These are phyloP conservation scores for Fusarium equiseti DNA, from an alignment of 2,329 filamentous ascomycete genomes.

Conservation along the genomic window DNA sequence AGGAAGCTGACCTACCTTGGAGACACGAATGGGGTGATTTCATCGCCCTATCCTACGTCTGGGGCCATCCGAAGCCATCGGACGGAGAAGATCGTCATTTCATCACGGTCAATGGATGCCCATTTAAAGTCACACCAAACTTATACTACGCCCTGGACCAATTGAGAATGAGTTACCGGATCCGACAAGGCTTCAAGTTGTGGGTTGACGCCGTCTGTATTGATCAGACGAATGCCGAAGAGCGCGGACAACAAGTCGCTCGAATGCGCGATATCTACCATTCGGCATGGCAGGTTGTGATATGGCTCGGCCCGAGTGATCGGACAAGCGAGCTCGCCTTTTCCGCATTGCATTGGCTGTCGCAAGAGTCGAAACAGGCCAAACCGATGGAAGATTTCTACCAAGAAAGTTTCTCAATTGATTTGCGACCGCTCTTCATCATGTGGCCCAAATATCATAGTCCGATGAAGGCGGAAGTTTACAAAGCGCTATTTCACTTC, in stretches of 20 bases:
- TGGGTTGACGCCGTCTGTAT: slow-evolving; percentile 12
- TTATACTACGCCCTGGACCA: neutral
- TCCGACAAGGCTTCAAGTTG: slow-evolving; percentile 10
- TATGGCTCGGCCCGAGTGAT: neutral
- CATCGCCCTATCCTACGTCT: slow-evolving; percentile 4
- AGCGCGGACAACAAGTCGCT: neutral
- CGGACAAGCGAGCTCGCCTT: no score
- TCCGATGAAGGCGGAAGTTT: no score
- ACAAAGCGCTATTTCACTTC: neutral
- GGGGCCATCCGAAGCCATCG: neutral
- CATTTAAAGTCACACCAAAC: neutral
- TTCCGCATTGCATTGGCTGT: no score
- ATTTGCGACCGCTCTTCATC: no score
- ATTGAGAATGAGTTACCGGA: neutral
- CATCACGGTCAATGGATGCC: neutral
- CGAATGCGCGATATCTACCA: slow-evolving; percentile 15
- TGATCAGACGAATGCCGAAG: neutral
- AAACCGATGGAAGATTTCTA: no score
- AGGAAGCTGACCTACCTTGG: neutral
- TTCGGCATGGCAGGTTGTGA: slow-evolving; percentile 5
- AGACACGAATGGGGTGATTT: slow-evolving; percentile 12
- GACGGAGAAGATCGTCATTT: neutral
- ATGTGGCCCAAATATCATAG: no score
- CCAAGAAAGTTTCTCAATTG: no score
- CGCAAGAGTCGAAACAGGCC: no score